A percentile compares a stretch with the other conserved stretches of the same genome.
These are phyloP conservation scores for Saccharomycopsis fodiens DNA, from an alignment of 805 yeast species.

Conservation along the genomic window DNA sequence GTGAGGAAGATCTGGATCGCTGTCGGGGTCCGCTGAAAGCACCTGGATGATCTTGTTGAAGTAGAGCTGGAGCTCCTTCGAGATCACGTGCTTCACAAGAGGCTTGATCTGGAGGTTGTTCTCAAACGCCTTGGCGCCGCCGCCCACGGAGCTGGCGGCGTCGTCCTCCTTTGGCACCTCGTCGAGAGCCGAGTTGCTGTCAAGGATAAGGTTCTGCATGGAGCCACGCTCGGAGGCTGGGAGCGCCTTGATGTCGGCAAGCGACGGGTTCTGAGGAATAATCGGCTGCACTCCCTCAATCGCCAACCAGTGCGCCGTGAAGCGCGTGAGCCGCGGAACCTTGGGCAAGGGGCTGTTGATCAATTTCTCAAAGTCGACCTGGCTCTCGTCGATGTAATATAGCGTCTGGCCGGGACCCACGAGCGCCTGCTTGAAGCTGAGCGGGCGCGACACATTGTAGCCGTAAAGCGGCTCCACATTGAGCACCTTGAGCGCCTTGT, in stretches of 20 bases:
- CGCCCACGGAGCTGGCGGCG: constrained; percentile 23
- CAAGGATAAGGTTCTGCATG: constrained; percentile 51
- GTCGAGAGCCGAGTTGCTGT: constrained; percentile 30
- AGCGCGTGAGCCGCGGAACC: constrained; percentile 87
- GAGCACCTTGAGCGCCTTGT: constrained; percentile 71
- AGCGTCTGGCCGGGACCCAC: constrained; percentile 89
- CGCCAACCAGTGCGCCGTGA: constrained; percentile 96
- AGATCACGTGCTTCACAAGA: constrained; percentile 86
- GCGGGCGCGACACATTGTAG: constrained; percentile 50
- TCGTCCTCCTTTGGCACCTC: constrained; percentile 22
- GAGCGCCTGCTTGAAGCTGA: constrained; percentile 78
- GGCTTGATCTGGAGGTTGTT: constrained; percentile 59
- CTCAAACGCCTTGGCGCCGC: constrained; percentile 8
- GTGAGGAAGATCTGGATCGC: constrained; percentile 37
- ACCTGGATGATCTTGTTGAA: constrained; percentile 87
- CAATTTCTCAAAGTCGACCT: constrained; percentile 86
- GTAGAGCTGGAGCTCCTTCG: constrained; percentile 88
- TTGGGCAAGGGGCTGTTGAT: constrained; percentile 92
- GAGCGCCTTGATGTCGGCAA: constrained; percentile 66
- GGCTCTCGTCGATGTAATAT: constrained; percentile 87
- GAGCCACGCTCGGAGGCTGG: constrained; percentile 84
- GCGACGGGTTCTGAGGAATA: constrained; percentile 88
- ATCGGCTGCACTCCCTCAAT: constrained; percentile 98
- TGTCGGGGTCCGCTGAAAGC: constrained; percentile 35
- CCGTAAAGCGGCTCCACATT: constrained; percentile 95